Evolutionary conservation across 2,329 filamentous ascomycete species (phyloP).

Genomic region (Fusarium xyrophilum): DNA sequence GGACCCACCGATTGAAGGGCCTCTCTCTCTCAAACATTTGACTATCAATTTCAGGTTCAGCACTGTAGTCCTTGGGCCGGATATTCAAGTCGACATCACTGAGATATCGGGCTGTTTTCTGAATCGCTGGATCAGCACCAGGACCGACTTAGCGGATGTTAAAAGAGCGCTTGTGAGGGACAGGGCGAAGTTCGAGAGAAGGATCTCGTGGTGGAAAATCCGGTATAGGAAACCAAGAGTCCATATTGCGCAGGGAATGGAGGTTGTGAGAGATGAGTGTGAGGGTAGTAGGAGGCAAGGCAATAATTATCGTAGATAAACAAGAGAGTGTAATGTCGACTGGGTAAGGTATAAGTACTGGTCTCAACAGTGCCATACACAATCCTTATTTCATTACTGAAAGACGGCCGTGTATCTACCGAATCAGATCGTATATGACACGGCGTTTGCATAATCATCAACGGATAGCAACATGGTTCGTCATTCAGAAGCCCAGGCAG

Average conservation of each 20-base stretch:
- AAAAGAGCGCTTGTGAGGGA: slow-evolving; percentile 15
- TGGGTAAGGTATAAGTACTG: neutral
- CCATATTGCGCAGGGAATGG: neutral
- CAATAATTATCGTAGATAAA: neutral
- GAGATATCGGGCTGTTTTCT: slow-evolving; percentile 1
- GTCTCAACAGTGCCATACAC: neutral
- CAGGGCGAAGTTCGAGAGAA: slow-evolving; percentile 5
- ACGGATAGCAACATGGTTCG: neutral
- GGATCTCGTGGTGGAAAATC: slow-evolving; percentile 3
- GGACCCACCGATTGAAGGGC: slow-evolving; percentile 1
- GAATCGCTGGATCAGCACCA: slow-evolving; percentile 7
- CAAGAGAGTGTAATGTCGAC: neutral
- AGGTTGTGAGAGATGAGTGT: too few relatives aligned
- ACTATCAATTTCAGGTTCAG: slow-evolving; percentile 5
- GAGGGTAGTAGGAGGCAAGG: neutral
- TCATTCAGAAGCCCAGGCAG: slow-evolving; percentile 18
- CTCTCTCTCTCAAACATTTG: slow-evolving; percentile 20
- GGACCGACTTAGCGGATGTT: slow-evolving; percentile 10
- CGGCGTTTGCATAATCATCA: neutral
- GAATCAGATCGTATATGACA: neutral
- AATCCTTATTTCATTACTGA: neutral
- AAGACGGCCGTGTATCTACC: neutral
- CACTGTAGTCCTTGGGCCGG: slow-evolving; percentile 12
- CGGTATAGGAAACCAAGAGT: neutral
- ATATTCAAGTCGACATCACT: slow-evolving; percentile 14